A percentile compares a stretch with the other conserved stretches of the same genome.
These are phyloP conservation scores for Nakataea oryzae DNA, from an alignment of 2,329 filamentous ascomycete genomes.

Conservation along the genomic window DNA sequence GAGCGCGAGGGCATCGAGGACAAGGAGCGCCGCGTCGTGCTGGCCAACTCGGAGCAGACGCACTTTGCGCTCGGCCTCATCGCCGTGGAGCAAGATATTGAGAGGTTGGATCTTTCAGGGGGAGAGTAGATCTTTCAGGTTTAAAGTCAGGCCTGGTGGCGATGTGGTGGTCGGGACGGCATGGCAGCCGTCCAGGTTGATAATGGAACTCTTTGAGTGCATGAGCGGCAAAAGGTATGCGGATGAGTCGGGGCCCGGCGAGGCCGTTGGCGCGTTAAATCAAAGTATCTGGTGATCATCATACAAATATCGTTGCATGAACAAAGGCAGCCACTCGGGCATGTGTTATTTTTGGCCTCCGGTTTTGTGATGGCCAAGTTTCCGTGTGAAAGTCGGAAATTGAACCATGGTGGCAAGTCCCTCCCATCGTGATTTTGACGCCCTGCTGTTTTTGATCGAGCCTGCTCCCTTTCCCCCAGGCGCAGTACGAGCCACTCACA, in stretches of 20 bases:
- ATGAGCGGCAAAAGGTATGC: neutral
- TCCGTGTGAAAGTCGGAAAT: neutral
- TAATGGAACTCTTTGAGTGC: neutral
- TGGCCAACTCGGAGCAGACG: conserved; percentile 52
- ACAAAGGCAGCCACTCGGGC: neutral
- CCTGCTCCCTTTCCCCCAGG: too few species aligned
- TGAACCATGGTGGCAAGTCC: neutral
- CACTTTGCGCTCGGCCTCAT: conserved; percentile 73
- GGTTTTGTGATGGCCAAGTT: neutral
- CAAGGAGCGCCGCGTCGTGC: conserved; percentile 36
- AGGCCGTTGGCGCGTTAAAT: too few species aligned
- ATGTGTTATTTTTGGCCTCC: neutral
- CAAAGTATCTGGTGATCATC: neutral
- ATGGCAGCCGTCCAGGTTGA: too few species aligned
- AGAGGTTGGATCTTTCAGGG: conserved; percentile 46
- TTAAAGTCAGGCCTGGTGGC: too few species aligned
- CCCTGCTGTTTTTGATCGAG: neutral
- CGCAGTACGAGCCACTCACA: too few species aligned
- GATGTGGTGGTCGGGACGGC: too few species aligned
- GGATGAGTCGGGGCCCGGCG: neutral
- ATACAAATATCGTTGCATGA: neutral
- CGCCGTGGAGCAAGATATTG: conserved; percentile 66
- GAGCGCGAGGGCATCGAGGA: neutral
- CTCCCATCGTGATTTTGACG: neutral
- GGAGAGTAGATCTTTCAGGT: conserved; percentile 1